A percentile compares a stretch with the other conserved stretches of the same genome.
phyloP scores from a whole-genome alignment of 352 stramenopile species.

The Aphanomyces cochlioides region DNA sequence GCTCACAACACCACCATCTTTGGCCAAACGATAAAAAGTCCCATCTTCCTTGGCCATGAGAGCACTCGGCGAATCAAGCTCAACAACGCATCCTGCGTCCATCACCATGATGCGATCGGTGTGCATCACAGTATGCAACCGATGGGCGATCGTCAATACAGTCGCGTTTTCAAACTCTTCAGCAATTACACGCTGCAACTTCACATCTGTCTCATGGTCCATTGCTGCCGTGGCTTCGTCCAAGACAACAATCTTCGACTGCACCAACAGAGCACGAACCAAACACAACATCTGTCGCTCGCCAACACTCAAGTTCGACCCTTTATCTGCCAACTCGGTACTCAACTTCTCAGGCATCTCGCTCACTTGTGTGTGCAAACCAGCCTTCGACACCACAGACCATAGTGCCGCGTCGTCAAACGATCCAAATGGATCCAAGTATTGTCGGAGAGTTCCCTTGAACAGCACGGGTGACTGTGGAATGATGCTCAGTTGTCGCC shows the following conservation, averaged over 20 bases:
- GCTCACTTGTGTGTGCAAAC: constrained; percentile 44
- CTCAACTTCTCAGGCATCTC: constrained; percentile 51
- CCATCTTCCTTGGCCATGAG: constrained; percentile 39
- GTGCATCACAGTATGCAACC: constrained; percentile 92
- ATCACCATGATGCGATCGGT: constrained; percentile 90
- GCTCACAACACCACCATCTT: constrained; percentile 22
- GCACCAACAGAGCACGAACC: constrained; percentile 73
- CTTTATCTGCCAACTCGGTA: constrained; percentile 42
- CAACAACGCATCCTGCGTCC: constrained; percentile 66
- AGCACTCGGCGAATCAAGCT: constrained; percentile 59
- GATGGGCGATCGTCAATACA: constrained; percentile 90
- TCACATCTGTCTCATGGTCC: constrained; percentile 42
- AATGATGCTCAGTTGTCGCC: constrained; percentile 77
- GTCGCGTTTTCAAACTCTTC: constrained; percentile 76
- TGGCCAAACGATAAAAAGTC: constrained; percentile 31
- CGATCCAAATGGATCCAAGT: constrained; percentile 64
- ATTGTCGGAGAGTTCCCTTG: constrained; percentile 71
- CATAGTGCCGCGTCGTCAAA: constrained; percentile 56
- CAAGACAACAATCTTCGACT: constrained; percentile 87
- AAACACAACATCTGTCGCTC: constrained; percentile 77
- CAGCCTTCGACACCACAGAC: constrained; percentile 46
- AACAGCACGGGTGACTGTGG: constrained; percentile 84
- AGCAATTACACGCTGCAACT: constrained; percentile 60
- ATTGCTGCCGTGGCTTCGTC: constrained; percentile 46
- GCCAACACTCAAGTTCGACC: constrained; percentile 65